A percentile compares a stretch with the other conserved stretches of the same genome.
phyloP scores from a whole-genome alignment of 106 monocot genomes.

The Acorus calamus region DNA sequence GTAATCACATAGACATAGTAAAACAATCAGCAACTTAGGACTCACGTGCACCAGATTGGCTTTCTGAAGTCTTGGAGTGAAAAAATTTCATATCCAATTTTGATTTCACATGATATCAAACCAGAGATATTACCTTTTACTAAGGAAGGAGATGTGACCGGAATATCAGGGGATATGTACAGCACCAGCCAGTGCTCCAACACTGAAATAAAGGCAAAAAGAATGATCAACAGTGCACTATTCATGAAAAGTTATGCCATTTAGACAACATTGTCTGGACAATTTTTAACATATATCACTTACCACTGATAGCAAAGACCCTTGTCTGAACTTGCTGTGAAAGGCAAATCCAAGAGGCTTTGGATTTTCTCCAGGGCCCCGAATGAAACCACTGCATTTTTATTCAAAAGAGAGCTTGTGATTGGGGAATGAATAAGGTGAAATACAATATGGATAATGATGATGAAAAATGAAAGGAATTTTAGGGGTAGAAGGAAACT shows the following conservation, averaged over 20 bases:
- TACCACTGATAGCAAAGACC: slow-evolving; percentile 89
- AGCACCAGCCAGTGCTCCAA: slow-evolving; percentile 95
- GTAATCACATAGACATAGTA: no score
- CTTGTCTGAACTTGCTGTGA: slow-evolving; percentile 76
- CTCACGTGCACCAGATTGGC: no score
- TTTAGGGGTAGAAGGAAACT: slow-evolving; percentile 9
- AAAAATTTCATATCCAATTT: no score
- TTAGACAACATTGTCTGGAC: neutral
- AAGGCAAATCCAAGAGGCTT: slow-evolving; percentile 82
- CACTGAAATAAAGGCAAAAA: slow-evolving; percentile 35
- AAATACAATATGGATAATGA: neutral
- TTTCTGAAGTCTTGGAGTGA: no score
- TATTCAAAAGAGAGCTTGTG: neutral
- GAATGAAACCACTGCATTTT: slow-evolving; percentile 70
- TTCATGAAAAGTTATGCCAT: neutral
- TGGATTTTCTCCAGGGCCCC: slow-evolving; percentile 86
- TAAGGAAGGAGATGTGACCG: slow-evolving; percentile 47
- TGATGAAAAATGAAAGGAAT: neutral
- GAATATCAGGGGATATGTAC: slow-evolving; percentile 92
- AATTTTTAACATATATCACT: slow-evolving; percentile 1
- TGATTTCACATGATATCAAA: no score
- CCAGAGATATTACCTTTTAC: neutral
- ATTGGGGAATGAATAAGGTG: neutral
- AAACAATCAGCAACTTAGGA: no score
- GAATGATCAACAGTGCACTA: no score